Evolutionary conservation across 2,329 filamentous ascomycete species (phyloP).

Genomic region (Fonsecaea multimorphosa): DNA sequence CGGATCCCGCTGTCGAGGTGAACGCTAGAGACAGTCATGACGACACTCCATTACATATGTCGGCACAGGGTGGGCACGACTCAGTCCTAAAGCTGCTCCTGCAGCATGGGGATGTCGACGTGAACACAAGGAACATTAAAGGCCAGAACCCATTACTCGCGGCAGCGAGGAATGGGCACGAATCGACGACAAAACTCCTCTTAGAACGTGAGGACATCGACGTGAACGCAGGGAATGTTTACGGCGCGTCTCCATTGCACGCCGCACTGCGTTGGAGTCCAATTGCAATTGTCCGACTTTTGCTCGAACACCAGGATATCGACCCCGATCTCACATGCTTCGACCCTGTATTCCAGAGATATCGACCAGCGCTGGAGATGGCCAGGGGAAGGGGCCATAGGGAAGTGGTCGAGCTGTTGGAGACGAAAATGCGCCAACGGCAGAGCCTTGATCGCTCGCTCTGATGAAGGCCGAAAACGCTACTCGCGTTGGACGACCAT

Average conservation of each 20-base stretch:
- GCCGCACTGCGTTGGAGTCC: background rate
- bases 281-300: background rate
- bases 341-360: too few relatives aligned
- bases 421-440: background rate
- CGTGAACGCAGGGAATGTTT: too few relatives aligned
- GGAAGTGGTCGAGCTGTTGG: background rate
- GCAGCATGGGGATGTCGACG: background rate
- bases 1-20: background rate
- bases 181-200: too few relatives aligned
- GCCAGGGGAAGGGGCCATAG: background rate
- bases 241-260: too few relatives aligned
- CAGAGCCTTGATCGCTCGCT: background rate
- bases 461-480: too few relatives aligned
- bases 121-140: background rate
- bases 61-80: background rate
- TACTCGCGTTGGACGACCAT: too few relatives aligned
- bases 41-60: background rate
- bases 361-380: too few relatives aligned
- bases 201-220: too few relatives aligned
- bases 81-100: slow-evolving; percentile 2
- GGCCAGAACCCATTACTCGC: background rate
- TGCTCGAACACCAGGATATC: background rate
- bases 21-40: background rate
- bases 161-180: background rate
- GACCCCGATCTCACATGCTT: background rate